Conservation (phyloP, 1,284 basidiomycete genomes). For the Phlebopus sp. region DNA sequence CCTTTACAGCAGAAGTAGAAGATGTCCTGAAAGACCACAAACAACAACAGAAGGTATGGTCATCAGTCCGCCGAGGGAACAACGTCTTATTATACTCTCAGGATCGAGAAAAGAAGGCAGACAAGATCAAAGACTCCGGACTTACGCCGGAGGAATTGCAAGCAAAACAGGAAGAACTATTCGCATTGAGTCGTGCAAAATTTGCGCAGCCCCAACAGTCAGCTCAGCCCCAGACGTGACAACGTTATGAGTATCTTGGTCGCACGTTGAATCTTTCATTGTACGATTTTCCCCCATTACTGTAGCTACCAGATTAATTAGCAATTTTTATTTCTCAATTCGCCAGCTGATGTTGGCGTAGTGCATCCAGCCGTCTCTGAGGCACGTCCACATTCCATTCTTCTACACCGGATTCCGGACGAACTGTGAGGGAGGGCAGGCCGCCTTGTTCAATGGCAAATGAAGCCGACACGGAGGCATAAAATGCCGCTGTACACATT, state of each 20-base stretch:
- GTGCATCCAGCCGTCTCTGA: constrained; percentile 48
- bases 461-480: constrained; percentile 78
- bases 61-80: constrained; percentile 9
- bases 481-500: constrained; percentile 52
- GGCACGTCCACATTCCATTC: constrained; percentile 75
- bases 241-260: constrained; percentile 11
- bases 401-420: constrained; percentile 31
- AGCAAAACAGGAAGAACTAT: constrained; percentile 86
- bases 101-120: constrained; percentile 87
- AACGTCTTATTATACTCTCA: constrained; percentile 26
- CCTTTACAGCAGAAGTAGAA: constrained; percentile 85
- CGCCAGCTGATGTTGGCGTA: constrained; percentile 36
- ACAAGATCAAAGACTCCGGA: constrained; percentile 87
- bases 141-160: constrained; percentile 89
- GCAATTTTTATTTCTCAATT: constrained; percentile 35
- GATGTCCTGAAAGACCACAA: constrained; percentile 94
- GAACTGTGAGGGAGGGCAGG: constrained; percentile 48
- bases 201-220: constrained; percentile 48
- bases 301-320: constrained; percentile 21
- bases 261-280: constrained; percentile 1
- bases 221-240: constrained; percentile 7
- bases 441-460: constrained; percentile 84
- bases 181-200: constrained; percentile 82
- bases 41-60: constrained; percentile 83
- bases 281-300: constrained; percentile 4